Conservation (phyloP, 2,329 filamentous ascomycete species). For the Exophiala sp. region DNA sequence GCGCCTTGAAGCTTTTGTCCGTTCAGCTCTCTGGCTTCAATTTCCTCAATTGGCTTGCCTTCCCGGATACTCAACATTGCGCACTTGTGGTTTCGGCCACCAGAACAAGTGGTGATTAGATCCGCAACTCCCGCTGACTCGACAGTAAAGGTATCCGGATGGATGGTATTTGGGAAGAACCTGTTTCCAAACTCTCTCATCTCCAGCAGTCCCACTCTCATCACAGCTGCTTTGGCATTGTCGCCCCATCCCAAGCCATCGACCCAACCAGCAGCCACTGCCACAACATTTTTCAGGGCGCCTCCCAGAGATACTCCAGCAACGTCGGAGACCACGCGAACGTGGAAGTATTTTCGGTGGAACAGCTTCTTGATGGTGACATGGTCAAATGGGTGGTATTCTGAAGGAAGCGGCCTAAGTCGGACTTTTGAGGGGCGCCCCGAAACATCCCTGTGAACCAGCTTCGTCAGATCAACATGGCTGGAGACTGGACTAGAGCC, state of each 20-base stretch:
- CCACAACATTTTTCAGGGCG: slow-evolving; percentile 94
- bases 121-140: slow-evolving; percentile 93
- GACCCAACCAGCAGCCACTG: slow-evolving; percentile 88
- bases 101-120: slow-evolving; percentile 86
- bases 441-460: slow-evolving; percentile 63
- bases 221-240: slow-evolving; percentile 97
- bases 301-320: slow-evolving; percentile 91
- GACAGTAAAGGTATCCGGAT: slow-evolving; percentile 86
- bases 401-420: slow-evolving; percentile 67
- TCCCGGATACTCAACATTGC: slow-evolving; percentile 80
- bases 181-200: slow-evolving; percentile 94
- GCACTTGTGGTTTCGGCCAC: slow-evolving; percentile 89
- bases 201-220: slow-evolving; percentile 91
- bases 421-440: slow-evolving; percentile 62
- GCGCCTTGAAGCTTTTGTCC: slow-evolving; percentile 96
- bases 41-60: slow-evolving; percentile 72
- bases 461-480: slow-evolving; percentile 45
- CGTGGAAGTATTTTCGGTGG: slow-evolving; percentile 95
- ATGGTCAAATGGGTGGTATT: slow-evolving; percentile 84
- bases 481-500: slow-evolving; percentile 48
- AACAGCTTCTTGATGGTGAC: slow-evolving; percentile 77
- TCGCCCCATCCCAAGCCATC: slow-evolving; percentile 96
- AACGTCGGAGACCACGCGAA: slow-evolving; percentile 89
- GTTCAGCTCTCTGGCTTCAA: slow-evolving; percentile 85
- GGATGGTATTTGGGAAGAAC: slow-evolving; percentile 80